Conservation (phyloP, 306 rosid species). For the Cotoneaster glaucophyllus region DNA sequence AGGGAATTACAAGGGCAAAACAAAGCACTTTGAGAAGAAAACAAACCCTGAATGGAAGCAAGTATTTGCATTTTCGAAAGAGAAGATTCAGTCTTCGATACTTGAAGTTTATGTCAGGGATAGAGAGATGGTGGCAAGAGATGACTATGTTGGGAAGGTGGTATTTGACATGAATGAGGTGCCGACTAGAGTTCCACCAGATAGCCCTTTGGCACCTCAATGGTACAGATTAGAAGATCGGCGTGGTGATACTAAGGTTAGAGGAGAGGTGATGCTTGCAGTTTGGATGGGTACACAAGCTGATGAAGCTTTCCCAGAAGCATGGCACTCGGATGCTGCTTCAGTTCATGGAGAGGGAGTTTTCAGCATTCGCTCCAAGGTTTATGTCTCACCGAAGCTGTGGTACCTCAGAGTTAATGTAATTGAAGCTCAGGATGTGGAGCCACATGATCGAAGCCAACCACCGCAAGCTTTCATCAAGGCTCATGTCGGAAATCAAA, state of each 20-base stretch:
- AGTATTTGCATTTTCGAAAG: conserved; percentile 79
- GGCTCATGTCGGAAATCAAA: conserved; percentile 66
- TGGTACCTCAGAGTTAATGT: conserved; percentile 81
- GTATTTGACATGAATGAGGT: conserved; percentile 75
- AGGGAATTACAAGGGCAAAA: conserved; percentile 71
- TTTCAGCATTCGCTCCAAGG: conserved; percentile 61
- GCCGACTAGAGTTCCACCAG: conserved; percentile 82
- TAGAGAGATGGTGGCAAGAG: conserved; percentile 54
- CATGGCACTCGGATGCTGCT: conserved; percentile 76
- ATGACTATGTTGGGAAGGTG: conserved; percentile 61
- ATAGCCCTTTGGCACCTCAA: conserved; percentile 82
- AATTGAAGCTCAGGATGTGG: conserved; percentile 75
- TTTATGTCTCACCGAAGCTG: conserved; percentile 71
- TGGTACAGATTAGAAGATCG: conserved; percentile 63
- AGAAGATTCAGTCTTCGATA: conserved; percentile 56
- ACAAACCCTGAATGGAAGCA: conserved; percentile 70
- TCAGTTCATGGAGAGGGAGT: conserved; percentile 61
- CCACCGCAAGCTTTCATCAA: conserved; percentile 61
- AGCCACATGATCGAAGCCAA: conserved; percentile 49
- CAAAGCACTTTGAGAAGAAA: conserved; percentile 66
- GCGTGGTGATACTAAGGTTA: conserved; percentile 35
- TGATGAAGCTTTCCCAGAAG: conserved; percentile 82
- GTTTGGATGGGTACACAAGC: conserved; percentile 92
- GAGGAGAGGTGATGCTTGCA: conserved; percentile 74
- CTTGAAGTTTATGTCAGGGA: conserved; percentile 60